A percentile compares a stretch with the other conserved stretches of the same genome.
Conservation (phyloP, 805 yeast species). For the Metschnikowia colocasiae region DNA sequence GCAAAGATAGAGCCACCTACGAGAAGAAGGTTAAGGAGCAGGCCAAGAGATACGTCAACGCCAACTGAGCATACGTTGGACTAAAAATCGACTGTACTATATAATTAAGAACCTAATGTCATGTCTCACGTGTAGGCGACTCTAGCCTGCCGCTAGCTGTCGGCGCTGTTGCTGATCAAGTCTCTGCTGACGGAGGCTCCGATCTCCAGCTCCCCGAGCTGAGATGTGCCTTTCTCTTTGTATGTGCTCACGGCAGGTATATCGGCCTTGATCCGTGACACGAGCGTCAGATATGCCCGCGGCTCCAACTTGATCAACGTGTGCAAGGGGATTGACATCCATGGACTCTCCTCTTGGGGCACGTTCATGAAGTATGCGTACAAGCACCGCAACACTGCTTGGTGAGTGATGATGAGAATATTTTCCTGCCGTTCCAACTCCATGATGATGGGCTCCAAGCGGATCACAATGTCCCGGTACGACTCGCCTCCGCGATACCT, state of each 20-base stretch:
- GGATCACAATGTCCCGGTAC: conserved; percentile 88
- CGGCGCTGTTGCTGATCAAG: conserved; percentile 39
- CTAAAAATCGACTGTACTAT: conserved; percentile 6
- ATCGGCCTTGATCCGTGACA: conserved; percentile 87
- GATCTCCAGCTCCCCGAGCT: conserved; percentile 49
- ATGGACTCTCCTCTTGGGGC: conserved; percentile 95
- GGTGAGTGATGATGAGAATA: conserved; percentile 93
- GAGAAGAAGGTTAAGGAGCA: conserved; percentile 78
- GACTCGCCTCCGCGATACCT: conserved; percentile 97
- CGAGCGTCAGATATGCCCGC: conserved; percentile 86
- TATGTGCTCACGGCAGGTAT: conserved; percentile 98
- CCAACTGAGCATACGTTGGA: conserved; percentile 7
- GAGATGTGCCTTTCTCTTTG: conserved; percentile 86
- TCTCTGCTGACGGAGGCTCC: conserved; percentile 47
- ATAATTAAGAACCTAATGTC: neutral
- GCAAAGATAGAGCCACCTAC: conserved; percentile 63
- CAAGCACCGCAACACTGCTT: conserved; percentile 92
- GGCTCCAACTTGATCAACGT: conserved; percentile 93
- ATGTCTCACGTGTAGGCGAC: neutral
- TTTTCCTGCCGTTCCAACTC: conserved; percentile 97
- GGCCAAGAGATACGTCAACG: conserved; percentile 47
- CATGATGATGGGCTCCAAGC: conserved; percentile 97
- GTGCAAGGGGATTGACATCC: conserved; percentile 98
- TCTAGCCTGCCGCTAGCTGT: neutral
- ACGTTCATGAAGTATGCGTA: conserved; percentile 98